Percentiles rank a stretch among this genome's conserved stretches.
Conservation (phyloP, 768 basidiomycete genomes). For the Boletales sp. region DNA sequence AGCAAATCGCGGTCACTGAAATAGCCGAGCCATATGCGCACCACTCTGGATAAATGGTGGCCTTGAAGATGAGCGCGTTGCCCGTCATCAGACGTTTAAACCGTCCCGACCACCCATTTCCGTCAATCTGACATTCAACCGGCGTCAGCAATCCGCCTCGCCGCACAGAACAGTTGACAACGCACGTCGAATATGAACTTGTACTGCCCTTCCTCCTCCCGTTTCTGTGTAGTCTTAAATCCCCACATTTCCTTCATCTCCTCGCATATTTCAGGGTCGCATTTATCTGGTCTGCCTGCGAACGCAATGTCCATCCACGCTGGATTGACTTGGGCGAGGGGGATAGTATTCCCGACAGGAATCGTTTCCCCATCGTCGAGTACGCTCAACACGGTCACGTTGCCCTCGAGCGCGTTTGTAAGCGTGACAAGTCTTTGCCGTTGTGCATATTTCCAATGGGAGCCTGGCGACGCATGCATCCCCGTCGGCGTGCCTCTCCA, state of each 20-base stretch:
- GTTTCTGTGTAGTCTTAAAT: slow-evolving; percentile 43
- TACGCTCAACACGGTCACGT: slow-evolving; percentile 37
- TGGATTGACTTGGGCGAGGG: slow-evolving; percentile 44
- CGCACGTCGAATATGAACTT: slow-evolving; percentile 60
- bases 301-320: slow-evolving; percentile 63
- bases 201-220: slow-evolving; percentile 50
- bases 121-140: slow-evolving; percentile 39
- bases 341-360: slow-evolving; percentile 34
- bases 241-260: slow-evolving; percentile 45
- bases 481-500: slow-evolving; percentile 81
- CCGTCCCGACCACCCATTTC: slow-evolving; percentile 67
- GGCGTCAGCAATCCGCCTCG: too few species aligned
- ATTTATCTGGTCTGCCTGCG: slow-evolving; percentile 41
- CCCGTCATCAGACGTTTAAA: slow-evolving; percentile 63
- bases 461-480: slow-evolving; percentile 38
- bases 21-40: slow-evolving; percentile 19
- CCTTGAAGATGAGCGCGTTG: slow-evolving; percentile 63
- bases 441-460: slow-evolving; percentile 51
- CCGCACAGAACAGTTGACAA: neutral
- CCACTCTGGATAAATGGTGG: slow-evolving; percentile 76
- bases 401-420: slow-evolving; percentile 40
- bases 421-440: slow-evolving; percentile 44
- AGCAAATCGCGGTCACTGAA: neutral
- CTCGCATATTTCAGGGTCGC: slow-evolving; percentile 38
- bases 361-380: slow-evolving; percentile 16